These are phyloP conservation scores for Nemophila menziesii DNA, from an alignment of 257 asterid species.

Conservation along the genomic window DNA sequence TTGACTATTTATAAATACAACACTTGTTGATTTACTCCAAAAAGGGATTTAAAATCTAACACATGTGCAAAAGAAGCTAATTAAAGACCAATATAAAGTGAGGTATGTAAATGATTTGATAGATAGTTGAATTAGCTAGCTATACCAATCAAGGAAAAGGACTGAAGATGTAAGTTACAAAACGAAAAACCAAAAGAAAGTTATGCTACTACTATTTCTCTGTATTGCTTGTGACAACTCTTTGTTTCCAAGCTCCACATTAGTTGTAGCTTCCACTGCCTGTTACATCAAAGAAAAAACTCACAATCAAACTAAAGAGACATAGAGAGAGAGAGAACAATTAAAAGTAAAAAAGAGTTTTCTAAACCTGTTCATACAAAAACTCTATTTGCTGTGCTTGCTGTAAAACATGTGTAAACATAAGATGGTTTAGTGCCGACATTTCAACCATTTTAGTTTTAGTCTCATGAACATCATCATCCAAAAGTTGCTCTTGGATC, in stretches of 20 bases:
- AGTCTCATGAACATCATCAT: constrained; percentile 78
- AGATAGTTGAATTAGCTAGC: constrained; percentile 13
- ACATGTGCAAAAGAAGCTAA: too few relatives aligned
- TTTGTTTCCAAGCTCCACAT: constrained; percentile 85
- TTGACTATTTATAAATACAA: too few relatives aligned
- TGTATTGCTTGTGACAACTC: constrained; percentile 77
- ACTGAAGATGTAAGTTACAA: constrained; percentile 62
- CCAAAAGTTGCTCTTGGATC: constrained; percentile 62
- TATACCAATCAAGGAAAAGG: constrained; percentile 90
- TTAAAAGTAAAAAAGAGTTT: too few relatives aligned
- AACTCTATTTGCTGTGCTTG: too few relatives aligned
- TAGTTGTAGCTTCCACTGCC: constrained; percentile 88
- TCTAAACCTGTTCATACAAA: constrained; percentile 80
- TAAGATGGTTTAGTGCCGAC: constrained; percentile 87
- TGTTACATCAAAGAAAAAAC: constrained; percentile 17
- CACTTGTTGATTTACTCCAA: too few relatives aligned
- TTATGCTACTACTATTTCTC: constrained; percentile 80
- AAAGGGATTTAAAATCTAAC: too few relatives aligned
- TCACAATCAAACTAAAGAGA: background rate
- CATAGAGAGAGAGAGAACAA: too few relatives aligned
- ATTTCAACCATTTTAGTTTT: constrained; percentile 87
- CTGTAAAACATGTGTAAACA: constrained; percentile 90
- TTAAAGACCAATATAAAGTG: too few relatives aligned
- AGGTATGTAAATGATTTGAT: too few relatives aligned
- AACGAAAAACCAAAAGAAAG: constrained; percentile 71